Evolutionary conservation across 2,329 filamentous ascomycete species (phyloP).

Genomic region (Pestalotiopsis sp.): DNA sequence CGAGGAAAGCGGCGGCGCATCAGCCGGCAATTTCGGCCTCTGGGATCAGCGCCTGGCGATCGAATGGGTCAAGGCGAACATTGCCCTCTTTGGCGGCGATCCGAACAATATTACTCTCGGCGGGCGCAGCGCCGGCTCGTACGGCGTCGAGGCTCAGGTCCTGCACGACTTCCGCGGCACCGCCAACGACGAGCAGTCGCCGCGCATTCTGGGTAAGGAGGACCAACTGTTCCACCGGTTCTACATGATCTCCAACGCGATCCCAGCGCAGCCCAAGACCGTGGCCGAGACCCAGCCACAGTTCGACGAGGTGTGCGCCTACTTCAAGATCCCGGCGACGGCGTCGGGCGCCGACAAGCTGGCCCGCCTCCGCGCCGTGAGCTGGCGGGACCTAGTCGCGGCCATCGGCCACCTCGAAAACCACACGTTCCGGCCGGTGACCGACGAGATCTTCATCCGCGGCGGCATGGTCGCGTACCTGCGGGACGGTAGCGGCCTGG

Average conservation of each 20-base stretch:
- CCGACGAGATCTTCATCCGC: slow-evolving; percentile 43
- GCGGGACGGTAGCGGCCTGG: slow-evolving; percentile 37
- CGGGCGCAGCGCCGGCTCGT: slow-evolving; percentile 53
- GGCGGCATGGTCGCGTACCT: slow-evolving; percentile 41
- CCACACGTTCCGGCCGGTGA: slow-evolving; percentile 49
- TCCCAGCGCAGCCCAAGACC: slow-evolving; percentile 45
- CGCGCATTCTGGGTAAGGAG: not conserved
- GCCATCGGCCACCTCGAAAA: slow-evolving; percentile 41
- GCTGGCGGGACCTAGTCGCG: slow-evolving; percentile 32
- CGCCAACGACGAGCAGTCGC: not conserved
- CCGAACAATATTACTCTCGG: slow-evolving; percentile 49
- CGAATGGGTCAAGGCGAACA: slow-evolving; percentile 58
- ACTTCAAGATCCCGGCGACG: slow-evolving; percentile 27
- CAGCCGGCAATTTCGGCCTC: slow-evolving; percentile 58
- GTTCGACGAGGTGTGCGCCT: slow-evolving; percentile 43
- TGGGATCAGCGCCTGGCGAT: slow-evolving; percentile 53
- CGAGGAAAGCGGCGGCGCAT: slow-evolving; percentile 49
- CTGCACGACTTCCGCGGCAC: slow-evolving; percentile 35
- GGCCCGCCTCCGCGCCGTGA: slow-evolving; percentile 32
- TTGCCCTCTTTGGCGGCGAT: slow-evolving; percentile 55
- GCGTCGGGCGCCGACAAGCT: slow-evolving; percentile 33
- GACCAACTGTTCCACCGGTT: slow-evolving; percentile 35
- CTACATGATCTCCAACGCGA: slow-evolving; percentile 48
- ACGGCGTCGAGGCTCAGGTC: slow-evolving; percentile 50
- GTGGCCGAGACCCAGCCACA: slow-evolving; percentile 39